phyloP scores from a whole-genome alignment of 306 rosid genomes.

The Pyrus bretschneideri region DNA sequence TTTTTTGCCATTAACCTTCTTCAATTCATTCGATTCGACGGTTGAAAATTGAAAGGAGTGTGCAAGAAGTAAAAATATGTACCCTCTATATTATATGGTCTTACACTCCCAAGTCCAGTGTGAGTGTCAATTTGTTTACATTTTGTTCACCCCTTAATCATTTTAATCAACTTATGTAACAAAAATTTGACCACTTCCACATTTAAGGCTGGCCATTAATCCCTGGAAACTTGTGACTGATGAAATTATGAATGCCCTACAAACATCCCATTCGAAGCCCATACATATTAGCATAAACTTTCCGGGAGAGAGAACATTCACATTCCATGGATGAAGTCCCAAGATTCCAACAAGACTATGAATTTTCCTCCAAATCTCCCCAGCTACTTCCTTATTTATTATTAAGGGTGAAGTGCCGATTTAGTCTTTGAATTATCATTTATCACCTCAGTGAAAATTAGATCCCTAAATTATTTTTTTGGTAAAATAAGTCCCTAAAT shows the following conservation, averaged over 20 bases:
- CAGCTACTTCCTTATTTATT: neutral
- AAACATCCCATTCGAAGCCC: neutral
- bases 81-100: no score
- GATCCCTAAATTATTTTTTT: no score
- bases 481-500: no score
- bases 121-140: no score
- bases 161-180: neutral
- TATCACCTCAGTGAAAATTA: no score
- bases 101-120: no score
- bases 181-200: neutral
- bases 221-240: neutral
- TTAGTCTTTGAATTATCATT: no score
- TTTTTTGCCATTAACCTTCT: no score
- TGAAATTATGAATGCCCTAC: neutral
- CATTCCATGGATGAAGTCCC: neutral
- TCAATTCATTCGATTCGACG: no score
- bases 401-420: neutral
- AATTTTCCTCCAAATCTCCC: neutral
- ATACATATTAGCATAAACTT: neutral
- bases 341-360: neutral
- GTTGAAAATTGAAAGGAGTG: rapidly evolving
- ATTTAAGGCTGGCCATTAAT: neutral
- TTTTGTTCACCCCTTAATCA: neutral
- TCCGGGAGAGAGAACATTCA: neutral
- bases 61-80: no score